Evolutionary conservation across 2,329 filamentous ascomycete species (phyloP), one percentile per base, ranked within the genome.

Genomic region (Aspergillus brunneoviolaceus): DNA sequence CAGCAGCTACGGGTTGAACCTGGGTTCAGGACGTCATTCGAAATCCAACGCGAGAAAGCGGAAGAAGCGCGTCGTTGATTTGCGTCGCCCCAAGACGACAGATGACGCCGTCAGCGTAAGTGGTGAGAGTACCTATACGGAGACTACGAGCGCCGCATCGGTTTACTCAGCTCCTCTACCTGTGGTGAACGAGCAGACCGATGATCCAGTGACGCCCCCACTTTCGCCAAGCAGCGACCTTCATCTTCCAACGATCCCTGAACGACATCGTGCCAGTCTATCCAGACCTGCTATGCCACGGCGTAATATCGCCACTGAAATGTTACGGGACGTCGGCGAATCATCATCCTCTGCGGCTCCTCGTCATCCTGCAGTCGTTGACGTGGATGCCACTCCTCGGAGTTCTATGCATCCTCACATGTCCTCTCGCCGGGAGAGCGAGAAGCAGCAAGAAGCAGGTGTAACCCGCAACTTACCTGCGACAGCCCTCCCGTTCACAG

Each of bases 131-230:
- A 69, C 71, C 14, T 72, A 72, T 47, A 76, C 76, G 14, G 79
- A 79, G 54, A 75, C 76, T 7, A 74, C 72, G 9, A 71, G 74
- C 47, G 66, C 83, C 1, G 86, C 75, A 1, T 78, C 78, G 4
- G 70, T 79, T 9, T 78, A 86, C 45, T 77, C 85, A 6, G 77
- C 86, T 45, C 78, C 84, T 9, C 76, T 81, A 0, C 82, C 84
- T 0, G 84, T 87, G 48, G 79, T 85, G 0, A 87, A 88, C 65
- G 87, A 89, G 62, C 79, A 82, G 4, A 83, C 84, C 53, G 79
- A 84, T 42, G 83, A 85, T 58, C 79, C 80, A 16, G 75, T 82
- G 14, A 85, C 82, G 11, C 84, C 83, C 21, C 82, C 81, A 5
- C 70, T 77, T 56, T 82, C 79, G 47, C 83, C 82, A 11, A 68